phyloP scores from a whole-genome alignment of 2,329 filamentous ascomycete species.

The Pseudocercospora eumusae region DNA sequence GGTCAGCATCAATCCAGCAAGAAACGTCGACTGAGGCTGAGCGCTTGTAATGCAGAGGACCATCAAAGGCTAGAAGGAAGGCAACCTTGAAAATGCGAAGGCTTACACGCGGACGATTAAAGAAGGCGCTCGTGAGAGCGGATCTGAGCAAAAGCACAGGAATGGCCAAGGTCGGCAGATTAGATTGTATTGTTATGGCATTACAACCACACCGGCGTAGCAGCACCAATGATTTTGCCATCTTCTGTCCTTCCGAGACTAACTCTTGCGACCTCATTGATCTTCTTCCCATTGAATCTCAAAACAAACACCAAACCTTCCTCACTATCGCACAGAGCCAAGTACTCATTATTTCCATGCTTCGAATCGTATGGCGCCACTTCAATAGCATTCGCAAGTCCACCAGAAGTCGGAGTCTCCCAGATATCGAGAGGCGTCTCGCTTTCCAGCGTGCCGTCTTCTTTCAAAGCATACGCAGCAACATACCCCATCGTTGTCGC shows the following conservation, averaged over 20 bases:
- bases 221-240: conserved; percentile 36
- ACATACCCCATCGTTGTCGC: conserved; percentile 39
- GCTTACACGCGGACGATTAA: too few species aligned
- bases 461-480: conserved; percentile 34
- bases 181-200: too few species aligned
- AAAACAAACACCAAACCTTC: conserved; percentile 40
- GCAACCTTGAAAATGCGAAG: too few species aligned
- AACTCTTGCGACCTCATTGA: conserved; percentile 36
- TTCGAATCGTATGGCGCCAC: conserved; percentile 34
- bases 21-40: too few species aligned
- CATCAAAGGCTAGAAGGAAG: too few species aligned
- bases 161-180: too few species aligned
- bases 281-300: conserved; percentile 37
- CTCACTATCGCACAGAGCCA: conserved; percentile 41
- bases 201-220: conserved; percentile 43
- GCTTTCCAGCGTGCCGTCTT: conserved; percentile 32
- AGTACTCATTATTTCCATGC: conserved; percentile 32
- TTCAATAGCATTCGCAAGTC: conserved; percentile 42
- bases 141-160: too few species aligned
- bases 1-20: too few species aligned
- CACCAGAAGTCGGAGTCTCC: conserved; percentile 41
- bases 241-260: conserved; percentile 37
- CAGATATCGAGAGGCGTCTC: conserved; percentile 38
- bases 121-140: too few species aligned
- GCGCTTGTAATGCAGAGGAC: too few species aligned